Percentiles rank a stretch among this genome's conserved stretches.
Evolutionary conservation across 2,329 filamentous ascomycete species (phyloP).

Genomic region (Plenodomus lindquistii): DNA sequence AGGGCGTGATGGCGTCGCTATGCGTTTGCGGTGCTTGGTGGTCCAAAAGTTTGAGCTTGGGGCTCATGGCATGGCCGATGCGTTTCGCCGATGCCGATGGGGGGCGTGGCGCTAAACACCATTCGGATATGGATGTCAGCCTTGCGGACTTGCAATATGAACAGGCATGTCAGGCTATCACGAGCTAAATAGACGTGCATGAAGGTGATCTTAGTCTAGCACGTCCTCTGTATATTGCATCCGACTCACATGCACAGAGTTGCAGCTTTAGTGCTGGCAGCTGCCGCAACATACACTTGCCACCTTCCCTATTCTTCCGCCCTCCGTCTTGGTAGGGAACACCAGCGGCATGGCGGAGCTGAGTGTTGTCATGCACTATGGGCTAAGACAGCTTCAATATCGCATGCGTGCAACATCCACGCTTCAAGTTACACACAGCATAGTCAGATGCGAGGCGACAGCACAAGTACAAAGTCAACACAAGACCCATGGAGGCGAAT

Average conservation of each 20-base stretch:
- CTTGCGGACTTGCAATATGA: neutral
- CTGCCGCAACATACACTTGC: slow-evolving; percentile 1
- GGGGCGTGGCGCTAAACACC: neutral
- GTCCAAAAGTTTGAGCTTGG: slow-evolving; percentile 24
- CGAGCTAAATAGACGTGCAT: neutral
- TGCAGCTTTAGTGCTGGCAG: slow-evolving; percentile 1
- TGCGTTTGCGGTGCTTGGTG: too few relatives aligned
- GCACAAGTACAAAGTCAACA: neutral
- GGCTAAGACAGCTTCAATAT: neutral
- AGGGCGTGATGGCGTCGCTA: neutral
- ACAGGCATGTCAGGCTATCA: neutral
- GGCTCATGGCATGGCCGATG: slow-evolving; percentile 8
- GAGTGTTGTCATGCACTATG: slow-evolving; percentile 1
- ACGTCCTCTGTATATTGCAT: neutral
- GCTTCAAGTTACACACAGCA: neutral
- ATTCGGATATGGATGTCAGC: too few relatives aligned
- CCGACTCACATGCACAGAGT: slow-evolving; percentile 5
- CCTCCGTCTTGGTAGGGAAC: neutral
- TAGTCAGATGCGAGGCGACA: neutral
- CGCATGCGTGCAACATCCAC: neutral
- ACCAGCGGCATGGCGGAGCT: neutral
- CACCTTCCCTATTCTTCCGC: slow-evolving; percentile 5
- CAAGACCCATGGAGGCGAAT: neutral
- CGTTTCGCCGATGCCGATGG: slow-evolving; percentile 12
- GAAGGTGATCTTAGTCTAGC: neutral